Percentiles rank a stretch among this genome's conserved stretches.
These are phyloP conservation scores for Cyberlindnera xylosilytica DNA, from an alignment of 805 yeast species.

Conservation along the genomic window DNA sequence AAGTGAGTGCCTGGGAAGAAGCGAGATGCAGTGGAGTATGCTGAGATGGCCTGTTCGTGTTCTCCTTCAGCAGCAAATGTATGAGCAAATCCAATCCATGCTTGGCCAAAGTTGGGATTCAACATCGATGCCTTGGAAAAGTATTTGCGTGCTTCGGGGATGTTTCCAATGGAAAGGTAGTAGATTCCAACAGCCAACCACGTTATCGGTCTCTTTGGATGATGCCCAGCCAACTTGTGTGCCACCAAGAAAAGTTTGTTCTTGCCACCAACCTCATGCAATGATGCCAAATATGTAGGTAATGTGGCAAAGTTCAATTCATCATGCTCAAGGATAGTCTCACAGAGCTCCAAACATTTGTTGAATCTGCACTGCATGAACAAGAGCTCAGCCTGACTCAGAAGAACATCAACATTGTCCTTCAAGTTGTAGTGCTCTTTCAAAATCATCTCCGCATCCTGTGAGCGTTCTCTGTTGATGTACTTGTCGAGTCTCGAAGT, in stretches of 20 bases:
- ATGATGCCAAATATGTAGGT: conserved; percentile 78
- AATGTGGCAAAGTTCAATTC: conserved; percentile 66
- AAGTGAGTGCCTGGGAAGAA: conserved; percentile 88
- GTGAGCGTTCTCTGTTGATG: conserved; percentile 51
- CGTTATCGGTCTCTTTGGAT: conserved; percentile 77
- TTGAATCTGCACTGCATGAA: conserved; percentile 77
- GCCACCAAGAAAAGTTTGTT: conserved; percentile 78
- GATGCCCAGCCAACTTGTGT: conserved; percentile 80
- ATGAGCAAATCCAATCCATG: conserved; percentile 98
- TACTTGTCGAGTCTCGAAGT: conserved; percentile 74
- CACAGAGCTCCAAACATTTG: conserved; percentile 74
- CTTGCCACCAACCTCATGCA: conserved; percentile 79
- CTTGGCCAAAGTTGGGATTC: conserved; percentile 87
- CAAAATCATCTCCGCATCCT: conserved; percentile 64
- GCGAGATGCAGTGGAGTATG: conserved; percentile 93
- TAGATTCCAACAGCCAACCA: conserved; percentile 94
- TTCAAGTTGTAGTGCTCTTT: conserved; percentile 69
- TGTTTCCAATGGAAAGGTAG: conserved; percentile 69
- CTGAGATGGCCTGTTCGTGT: conserved; percentile 96
- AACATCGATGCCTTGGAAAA: conserved; percentile 86
- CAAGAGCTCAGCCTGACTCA: conserved; percentile 64
- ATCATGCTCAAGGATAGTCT: conserved; percentile 49
- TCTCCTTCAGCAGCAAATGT: conserved; percentile 98
- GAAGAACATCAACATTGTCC: conserved; percentile 65
- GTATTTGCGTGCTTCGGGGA: conserved; percentile 79